Percentiles rank a stretch among this genome's conserved stretches.
Evolutionary conservation across 306 rosid genomes (phyloP).

Genomic region (Alnus rubra): DNA sequence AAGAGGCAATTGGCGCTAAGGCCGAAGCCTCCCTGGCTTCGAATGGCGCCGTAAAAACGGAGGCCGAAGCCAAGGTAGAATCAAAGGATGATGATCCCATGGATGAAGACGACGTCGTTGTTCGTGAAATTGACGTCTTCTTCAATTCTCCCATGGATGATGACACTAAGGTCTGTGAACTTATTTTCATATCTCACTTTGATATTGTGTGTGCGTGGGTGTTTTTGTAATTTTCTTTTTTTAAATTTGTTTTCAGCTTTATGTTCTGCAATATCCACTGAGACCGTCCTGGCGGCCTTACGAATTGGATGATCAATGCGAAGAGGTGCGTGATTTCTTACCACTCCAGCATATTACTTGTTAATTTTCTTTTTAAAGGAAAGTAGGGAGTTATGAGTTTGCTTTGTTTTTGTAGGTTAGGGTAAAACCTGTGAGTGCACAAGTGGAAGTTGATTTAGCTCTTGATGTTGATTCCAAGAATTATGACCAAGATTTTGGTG

Average conservation of each 20-base stretch:
- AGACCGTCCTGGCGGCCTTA: constrained; percentile 89
- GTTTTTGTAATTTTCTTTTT: neutral
- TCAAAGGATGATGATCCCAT: constrained; percentile 44
- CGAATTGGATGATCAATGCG: constrained; percentile 68
- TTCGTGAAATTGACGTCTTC: constrained; percentile 86
- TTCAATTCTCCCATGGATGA: constrained; percentile 53
- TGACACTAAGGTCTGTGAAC: constrained; percentile 47
- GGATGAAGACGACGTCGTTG: constrained; percentile 66
- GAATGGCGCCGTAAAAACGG: constrained; percentile 46
- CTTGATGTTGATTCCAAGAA: constrained; percentile 57
- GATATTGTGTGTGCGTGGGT: neutral
- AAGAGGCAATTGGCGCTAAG: constrained; percentile 18
- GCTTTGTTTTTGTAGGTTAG: constrained; percentile 55
- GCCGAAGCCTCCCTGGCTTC: constrained; percentile 25
- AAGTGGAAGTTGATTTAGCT: constrained; percentile 70
- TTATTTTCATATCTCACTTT: neutral
- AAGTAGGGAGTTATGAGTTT: neutral
- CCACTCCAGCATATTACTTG: neutral
- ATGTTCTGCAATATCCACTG: constrained; percentile 83
- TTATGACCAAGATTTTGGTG: constrained; percentile 49
- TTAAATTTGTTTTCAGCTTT: constrained; percentile 39
- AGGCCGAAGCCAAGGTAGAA: constrained; percentile 37
- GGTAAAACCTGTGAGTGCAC: constrained; percentile 52
- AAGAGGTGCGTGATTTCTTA: constrained; percentile 53
- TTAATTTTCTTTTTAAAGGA: neutral